Evolutionary conservation across 2,329 filamentous ascomycete species (phyloP).

Genomic region (Phialocephala subalpina): DNA sequence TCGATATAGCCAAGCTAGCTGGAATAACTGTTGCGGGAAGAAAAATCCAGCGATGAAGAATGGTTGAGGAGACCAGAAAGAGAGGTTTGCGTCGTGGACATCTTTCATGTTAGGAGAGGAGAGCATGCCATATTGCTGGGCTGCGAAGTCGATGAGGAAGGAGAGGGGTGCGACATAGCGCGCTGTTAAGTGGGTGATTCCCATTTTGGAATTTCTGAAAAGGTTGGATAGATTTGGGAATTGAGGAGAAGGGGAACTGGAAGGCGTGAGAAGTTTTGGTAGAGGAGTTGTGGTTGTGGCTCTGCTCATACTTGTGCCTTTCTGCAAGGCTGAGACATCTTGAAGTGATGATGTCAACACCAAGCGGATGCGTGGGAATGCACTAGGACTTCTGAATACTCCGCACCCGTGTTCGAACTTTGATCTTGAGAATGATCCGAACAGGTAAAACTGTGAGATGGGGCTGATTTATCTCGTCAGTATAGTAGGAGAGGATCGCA

Average conservation of each 20-base stretch:
- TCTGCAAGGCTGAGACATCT: slow-evolving; percentile 13
- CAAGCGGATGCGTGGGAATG: slow-evolving; percentile 10
- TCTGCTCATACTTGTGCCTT: slow-evolving; percentile 3
- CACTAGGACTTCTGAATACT: slow-evolving; percentile 4
- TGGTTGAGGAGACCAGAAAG: slow-evolving; percentile 65
- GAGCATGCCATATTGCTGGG: slow-evolving; percentile 66
- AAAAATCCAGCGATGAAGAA: slow-evolving; percentile 68
- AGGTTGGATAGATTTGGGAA: background rate
- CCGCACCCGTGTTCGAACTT: too few species aligned
- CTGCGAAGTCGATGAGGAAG: slow-evolving; percentile 63
- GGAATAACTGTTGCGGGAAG: slow-evolving; percentile 66
- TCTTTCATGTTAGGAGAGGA: slow-evolving; percentile 65
- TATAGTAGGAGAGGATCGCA: too few species aligned
- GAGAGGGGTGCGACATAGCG: slow-evolving; percentile 61
- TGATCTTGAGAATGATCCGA: too few species aligned
- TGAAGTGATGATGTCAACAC: slow-evolving; percentile 28
- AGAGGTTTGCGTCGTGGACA: slow-evolving; percentile 63
- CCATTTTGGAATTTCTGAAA: slow-evolving; percentile 49
- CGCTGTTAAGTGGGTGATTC: slow-evolving; percentile 60
- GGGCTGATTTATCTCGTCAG: too few species aligned
- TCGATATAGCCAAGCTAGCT: slow-evolving; percentile 64
- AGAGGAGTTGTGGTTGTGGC: background rate
- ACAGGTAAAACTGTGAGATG: too few species aligned
- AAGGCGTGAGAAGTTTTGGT: background rate
- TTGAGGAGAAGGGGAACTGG: background rate